phyloP scores from a whole-genome alignment of 75 land plant genomes.

The Selaginella moellendorffii region DNA sequence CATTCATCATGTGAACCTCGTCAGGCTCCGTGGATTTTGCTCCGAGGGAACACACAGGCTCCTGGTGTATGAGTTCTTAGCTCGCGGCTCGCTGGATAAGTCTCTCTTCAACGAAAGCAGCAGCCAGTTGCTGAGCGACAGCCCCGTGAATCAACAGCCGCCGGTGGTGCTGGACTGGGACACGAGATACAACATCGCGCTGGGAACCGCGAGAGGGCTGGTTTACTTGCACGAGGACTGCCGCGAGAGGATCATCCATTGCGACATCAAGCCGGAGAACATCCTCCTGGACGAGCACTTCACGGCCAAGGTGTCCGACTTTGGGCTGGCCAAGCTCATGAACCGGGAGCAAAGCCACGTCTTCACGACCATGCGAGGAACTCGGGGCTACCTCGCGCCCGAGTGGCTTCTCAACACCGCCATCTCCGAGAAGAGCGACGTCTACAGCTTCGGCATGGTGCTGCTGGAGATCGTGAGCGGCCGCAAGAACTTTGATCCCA shows the following conservation, averaged over 20 bases:
- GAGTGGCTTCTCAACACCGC: slow-evolving; percentile 40
- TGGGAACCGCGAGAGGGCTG: slow-evolving; percentile 42
- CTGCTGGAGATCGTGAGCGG: slow-evolving; percentile 36
- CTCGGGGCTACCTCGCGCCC: slow-evolving; percentile 40
- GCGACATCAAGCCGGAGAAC: slow-evolving; percentile 46
- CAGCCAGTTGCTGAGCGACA: not conserved
- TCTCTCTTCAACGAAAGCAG: slow-evolving; percentile 6
- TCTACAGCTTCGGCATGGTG: slow-evolving; percentile 50
- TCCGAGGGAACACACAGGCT: slow-evolving; percentile 31
- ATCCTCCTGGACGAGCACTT: slow-evolving; percentile 24
- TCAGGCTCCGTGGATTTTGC: slow-evolving; percentile 37
- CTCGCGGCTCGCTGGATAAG: slow-evolving; percentile 33
- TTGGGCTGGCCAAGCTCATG: slow-evolving; percentile 46
- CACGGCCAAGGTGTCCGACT: slow-evolving; percentile 40
- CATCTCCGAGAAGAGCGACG: slow-evolving; percentile 36
- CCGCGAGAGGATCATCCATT: slow-evolving; percentile 43
- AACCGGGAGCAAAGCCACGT: slow-evolving; percentile 39
- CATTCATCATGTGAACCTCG: slow-evolving; percentile 33
- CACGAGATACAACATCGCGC: slow-evolving; percentile 20
- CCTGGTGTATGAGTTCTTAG: slow-evolving; percentile 43
- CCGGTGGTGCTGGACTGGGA: not conserved
- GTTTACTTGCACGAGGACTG: slow-evolving; percentile 48
- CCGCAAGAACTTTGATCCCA: not conserved
- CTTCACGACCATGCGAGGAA: slow-evolving; percentile 39
- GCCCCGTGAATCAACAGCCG: not conserved